phyloP scores from a whole-genome alignment of 148 eudicot species.

The Chenopodium formosanum region DNA sequence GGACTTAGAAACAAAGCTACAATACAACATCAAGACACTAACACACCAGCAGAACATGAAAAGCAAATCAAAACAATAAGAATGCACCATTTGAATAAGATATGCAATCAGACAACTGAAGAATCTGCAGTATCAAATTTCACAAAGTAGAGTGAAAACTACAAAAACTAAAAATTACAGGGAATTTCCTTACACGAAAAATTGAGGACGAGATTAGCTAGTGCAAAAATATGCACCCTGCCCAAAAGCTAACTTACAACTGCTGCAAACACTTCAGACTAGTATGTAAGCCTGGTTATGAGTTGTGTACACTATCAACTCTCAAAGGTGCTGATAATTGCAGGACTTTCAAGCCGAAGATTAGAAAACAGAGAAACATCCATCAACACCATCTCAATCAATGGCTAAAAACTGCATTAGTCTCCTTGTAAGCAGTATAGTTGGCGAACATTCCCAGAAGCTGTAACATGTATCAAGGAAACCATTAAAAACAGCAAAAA shows the following conservation, averaged over 20 bases:
- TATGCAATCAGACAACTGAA: conserved; percentile 11
- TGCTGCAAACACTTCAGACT: conserved; percentile 19
- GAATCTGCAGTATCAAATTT: conserved; percentile 16
- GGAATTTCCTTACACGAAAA: conserved; percentile 23
- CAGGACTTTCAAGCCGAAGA: neutral
- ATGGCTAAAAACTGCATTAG: conserved; percentile 14
- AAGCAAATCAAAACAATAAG: neutral
- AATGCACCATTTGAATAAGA: conserved; percentile 9
- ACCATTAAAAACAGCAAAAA: neutral
- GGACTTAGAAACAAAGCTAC: neutral
- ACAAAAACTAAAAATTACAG: conserved; percentile 28
- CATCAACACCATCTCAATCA: conserved; percentile 9
- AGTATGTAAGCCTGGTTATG: conserved; percentile 21
- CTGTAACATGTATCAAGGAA: conserved; percentile 39
- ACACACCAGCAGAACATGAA: neutral
- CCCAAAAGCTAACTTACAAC: conserved; percentile 14
- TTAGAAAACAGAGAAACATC: conserved; percentile 17
- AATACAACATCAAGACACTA: neutral
- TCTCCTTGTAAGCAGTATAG: conserved; percentile 84
- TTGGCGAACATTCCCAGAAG: conserved; percentile 90
- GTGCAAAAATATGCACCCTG: conserved; percentile 19
- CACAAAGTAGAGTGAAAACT: conserved; percentile 25
- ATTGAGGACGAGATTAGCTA: conserved; percentile 29
- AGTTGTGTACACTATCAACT: conserved; percentile 20
- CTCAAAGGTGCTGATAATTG: neutral